These are phyloP conservation scores for Populus alba DNA, from an alignment of 345 rosid species.

Conservation along the genomic window DNA sequence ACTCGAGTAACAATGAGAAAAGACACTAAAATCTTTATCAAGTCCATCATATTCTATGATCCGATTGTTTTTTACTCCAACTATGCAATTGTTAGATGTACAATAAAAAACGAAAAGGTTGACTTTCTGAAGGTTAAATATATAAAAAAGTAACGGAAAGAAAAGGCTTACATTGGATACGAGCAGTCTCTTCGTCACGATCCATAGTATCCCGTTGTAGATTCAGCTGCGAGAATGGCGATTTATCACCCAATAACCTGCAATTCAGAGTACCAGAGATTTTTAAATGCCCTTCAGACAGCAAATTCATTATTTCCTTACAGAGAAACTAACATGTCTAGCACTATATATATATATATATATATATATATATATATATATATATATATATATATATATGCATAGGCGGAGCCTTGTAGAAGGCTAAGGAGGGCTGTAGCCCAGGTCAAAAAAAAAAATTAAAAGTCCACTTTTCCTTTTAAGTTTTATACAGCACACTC, in stretches of 20 bases:
- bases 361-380: no score
- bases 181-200: slow-evolving; percentile 94
- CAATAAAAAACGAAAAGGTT: not conserved
- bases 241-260: slow-evolving; percentile 87
- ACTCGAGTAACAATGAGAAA: not conserved
- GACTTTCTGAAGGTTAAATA: not conserved
- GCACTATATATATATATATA: not conserved
- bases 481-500: no score
- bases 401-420: no score
- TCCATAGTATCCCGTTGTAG: slow-evolving; percentile 77
- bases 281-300: not conserved
- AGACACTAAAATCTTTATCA: not conserved
- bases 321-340: not conserved
- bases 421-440: no score
- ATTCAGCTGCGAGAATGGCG: slow-evolving; percentile 91
- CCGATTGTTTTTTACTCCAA: not conserved
- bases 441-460: no score
- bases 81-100: not conserved
- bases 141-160: not conserved
- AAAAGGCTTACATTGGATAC: slow-evolving; percentile 59
- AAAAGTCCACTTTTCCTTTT: no score
- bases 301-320: not conserved
- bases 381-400: no score
- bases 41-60: not conserved
- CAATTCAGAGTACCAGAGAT: slow-evolving; percentile 9